Conservation (phyloP, 2,329 filamentous ascomycete genomes). For the Cryphonectria radicalis region DNA sequence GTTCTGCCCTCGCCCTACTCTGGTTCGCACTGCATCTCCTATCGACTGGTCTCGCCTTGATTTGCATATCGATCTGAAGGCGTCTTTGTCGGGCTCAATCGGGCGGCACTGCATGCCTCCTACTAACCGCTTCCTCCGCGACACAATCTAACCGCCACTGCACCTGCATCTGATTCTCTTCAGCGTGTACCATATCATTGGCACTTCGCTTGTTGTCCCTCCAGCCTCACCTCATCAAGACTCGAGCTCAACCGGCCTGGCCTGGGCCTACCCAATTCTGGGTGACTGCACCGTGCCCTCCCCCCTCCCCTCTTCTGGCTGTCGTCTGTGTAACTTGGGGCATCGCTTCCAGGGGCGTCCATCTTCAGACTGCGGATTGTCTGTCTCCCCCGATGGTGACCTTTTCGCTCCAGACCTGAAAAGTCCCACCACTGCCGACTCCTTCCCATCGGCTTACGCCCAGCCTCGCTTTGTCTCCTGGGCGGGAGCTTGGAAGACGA, state of each 20-base stretch:
- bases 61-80: background rate
- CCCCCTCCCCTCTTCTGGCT: background rate
- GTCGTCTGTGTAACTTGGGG: background rate
- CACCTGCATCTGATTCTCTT: conserved; percentile 10
- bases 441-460: background rate
- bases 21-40: background rate
- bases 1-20: conserved; percentile 1
- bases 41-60: conserved; percentile 7
- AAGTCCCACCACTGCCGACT: background rate
- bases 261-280: background rate
- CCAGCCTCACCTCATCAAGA: background rate
- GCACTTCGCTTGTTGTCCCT: background rate
- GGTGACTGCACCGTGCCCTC: background rate
- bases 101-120: conserved; percentile 5
- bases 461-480: conserved; percentile 6
- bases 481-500: background rate
- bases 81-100: background rate
- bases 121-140: background rate
- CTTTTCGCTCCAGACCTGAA: background rate
- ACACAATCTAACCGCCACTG: conserved; percentile 1
- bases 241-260: background rate
- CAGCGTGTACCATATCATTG: background rate
- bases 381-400: conserved; percentile 12
- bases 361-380: background rate
- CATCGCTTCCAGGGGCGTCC: background rate